Base-by-base conservation (phyloP, 306 rosid species). In the Cucurbita argyrosperma region DNA sequence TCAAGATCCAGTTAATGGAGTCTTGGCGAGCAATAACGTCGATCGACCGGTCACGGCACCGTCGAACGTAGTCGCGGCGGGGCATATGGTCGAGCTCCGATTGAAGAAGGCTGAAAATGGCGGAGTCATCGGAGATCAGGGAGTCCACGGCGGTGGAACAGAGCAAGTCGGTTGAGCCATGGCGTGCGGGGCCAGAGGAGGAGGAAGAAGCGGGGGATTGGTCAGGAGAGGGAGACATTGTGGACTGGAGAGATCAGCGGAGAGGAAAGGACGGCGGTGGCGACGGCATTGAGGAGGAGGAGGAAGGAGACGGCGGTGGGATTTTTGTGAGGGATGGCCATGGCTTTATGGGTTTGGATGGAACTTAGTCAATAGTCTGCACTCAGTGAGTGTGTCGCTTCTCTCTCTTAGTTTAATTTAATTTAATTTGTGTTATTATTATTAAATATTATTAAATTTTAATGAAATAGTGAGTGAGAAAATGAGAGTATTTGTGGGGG, bases 1-100 rank as follows among this genome's bases (percentile, higher is more conserved):
- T 89, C 12, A 91, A 75, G 85, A 91, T 89, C 97, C 97, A 91
- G 86, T 78, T 81, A 72, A 89, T 77, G 79, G 96, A 85, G 74
- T 89, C 88, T 5, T 78, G 77, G 16, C 96, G 97, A 35, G 83
- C 78, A 6, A 81, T 80, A 67, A 71, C 30, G 79, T 86, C 87
- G 45, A 82, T 60, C 23, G 71, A 42, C 19, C 85, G 83, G 78
- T 83, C 76, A 21, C 83, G 83, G 75, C 76, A 81, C 9, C 86
- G 83, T 9, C 67, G 71, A n/a, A 80, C 78, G 47, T 91, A 89
- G 64, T 76, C 78, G 0, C 71, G 55, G 53, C 65, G 46, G 19
- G 91, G 96, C 71, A 58, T 60, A 64, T 77, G 80, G 13, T 45
- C 47, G 73, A 53, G 26, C 63, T 83, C 84, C 58, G 82, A 70